A percentile compares a stretch with the other conserved stretches of the same genome.
Evolutionary conservation across 1,139 yeast species (phyloP).

Genomic region (Yamadazyma spencermartinsiae): DNA sequence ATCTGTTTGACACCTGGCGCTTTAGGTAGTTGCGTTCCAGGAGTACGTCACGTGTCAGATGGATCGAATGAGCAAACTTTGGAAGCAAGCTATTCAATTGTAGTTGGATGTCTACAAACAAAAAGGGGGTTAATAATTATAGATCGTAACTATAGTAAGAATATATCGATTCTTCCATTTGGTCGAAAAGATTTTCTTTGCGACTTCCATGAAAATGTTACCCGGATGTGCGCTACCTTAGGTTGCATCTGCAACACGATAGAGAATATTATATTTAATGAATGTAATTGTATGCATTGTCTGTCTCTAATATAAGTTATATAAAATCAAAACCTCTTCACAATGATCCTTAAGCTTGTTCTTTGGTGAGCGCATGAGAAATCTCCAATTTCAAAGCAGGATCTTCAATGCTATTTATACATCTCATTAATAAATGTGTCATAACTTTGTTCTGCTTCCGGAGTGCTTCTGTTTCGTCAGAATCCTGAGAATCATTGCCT

Average conservation of each 20-base stretch:
- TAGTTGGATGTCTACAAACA: background rate
- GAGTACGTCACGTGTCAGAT: background rate
- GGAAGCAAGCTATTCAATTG: background rate
- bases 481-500: too few relatives aligned
- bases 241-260: background rate
- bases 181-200: constrained; percentile 1
- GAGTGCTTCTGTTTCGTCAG: constrained; percentile 2
- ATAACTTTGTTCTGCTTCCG: constrained; percentile 9
- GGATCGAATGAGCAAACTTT: background rate
- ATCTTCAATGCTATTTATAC: constrained; percentile 13
- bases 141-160: background rate
- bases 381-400: constrained; percentile 16
- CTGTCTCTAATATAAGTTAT: background rate
- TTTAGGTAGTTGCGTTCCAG: background rate
- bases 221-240: background rate
- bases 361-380: constrained; percentile 3
- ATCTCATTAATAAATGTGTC: constrained; percentile 13
- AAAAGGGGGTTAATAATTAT: background rate
- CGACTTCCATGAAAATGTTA: background rate
- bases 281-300: too few relatives aligned
- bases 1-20: background rate
- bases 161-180: background rate
- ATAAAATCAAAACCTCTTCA: background rate
- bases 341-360: background rate
- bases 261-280: too few relatives aligned